Evolutionary conservation across 495 filamentous ascomycete species (phyloP).

Genomic region (Jackrogersella minutella): DNA sequence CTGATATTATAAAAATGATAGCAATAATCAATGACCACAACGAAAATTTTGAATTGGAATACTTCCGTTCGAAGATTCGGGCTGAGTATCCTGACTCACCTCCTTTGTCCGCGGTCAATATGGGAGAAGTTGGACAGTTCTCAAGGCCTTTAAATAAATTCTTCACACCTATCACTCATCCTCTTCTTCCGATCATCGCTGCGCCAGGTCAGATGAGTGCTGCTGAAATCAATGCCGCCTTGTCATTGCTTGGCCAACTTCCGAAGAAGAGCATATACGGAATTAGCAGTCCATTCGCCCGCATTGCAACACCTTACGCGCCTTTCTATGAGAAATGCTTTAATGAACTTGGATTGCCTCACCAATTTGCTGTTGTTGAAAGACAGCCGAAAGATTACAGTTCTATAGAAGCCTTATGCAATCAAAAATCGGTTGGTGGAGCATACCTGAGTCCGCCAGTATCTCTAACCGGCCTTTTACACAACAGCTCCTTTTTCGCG

Average conservation of each 20-base stretch:
- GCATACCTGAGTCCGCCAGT: slow-evolving; percentile 79
- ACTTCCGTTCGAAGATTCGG: slow-evolving; percentile 81
- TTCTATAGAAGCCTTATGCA: slow-evolving; percentile 67
- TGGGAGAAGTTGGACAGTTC: slow-evolving; percentile 83
- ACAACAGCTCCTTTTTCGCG: slow-evolving; percentile 52
- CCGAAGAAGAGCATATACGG: slow-evolving; percentile 82
- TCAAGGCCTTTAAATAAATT: slow-evolving; percentile 81
- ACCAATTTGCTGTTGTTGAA: slow-evolving; percentile 79
- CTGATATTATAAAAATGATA: slow-evolving; percentile 90
- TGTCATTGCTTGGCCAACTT: slow-evolving; percentile 80
- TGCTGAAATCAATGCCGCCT: slow-evolving; percentile 80
- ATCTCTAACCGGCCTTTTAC: slow-evolving; percentile 51
- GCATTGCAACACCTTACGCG: slow-evolving; percentile 72
- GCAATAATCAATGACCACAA: slow-evolving; percentile 77
- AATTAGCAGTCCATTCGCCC: slow-evolving; percentile 69
- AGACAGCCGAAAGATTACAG: slow-evolving; percentile 68
- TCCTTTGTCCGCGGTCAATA: slow-evolving; percentile 82
- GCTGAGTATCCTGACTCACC: slow-evolving; percentile 67
- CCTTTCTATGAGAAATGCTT: slow-evolving; percentile 89
- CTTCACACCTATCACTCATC: slow-evolving; percentile 87
- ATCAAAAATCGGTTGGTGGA: slow-evolving; percentile 77
- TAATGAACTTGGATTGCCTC: slow-evolving; percentile 85
- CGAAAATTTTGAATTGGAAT: slow-evolving; percentile 87
- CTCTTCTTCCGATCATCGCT: slow-evolving; percentile 81
- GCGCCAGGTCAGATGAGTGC: slow-evolving; percentile 85